Evolutionary conservation across 352 stramenopile species (phyloP), one percentile per base, ranked within the genome.

Genomic region (Phytophthora pseudosyringae): DNA sequence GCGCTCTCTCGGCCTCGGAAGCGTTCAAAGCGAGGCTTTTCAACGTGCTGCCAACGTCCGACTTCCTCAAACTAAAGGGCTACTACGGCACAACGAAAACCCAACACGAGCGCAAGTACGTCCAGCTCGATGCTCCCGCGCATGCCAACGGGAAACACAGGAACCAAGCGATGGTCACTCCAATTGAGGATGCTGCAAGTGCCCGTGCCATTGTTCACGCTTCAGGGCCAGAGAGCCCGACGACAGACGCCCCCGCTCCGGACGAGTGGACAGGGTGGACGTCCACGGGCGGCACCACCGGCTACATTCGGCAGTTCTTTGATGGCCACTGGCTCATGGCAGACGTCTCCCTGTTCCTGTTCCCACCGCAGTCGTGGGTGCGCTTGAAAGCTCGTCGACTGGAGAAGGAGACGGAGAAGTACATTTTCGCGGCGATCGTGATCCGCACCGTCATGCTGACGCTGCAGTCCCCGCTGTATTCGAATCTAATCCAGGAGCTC

Each of bases 391-490:
- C 85, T 53, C 83, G 77, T 32, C 73, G 80, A 16, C 67, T 93
- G 8, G 85, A 95, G 40, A 91, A 91, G 44, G 83, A 93, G 47
- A 95, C 80, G 0, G 87, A 95, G 49, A 92, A 90, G 57, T 95
- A 92, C 33, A 93, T 95, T 46, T 95, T 92, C 45, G 73, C 78
- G 0, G 86, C 73, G 0, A 95, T 95, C 35, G 83, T 94, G 41
- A 83, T 93, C 8, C 85, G 87, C 18, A 94, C 85, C 0, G 59
- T 91, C 8, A 54, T 95, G 45, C 65, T 94, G 25, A 91, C 83
- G 9, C 60, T 95, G 1, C 84, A 95, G 25, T 91, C 80, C 45
- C 87, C 87, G 7, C 59, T 93, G 5, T 95, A 95, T 55, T 91
- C 82, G 4, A 78, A 80, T 11, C 46, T 91, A 25, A 90, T 95